Evolutionary conservation across 768 basidiomycete species (phyloP).

Genomic region (Boletellus emodensis): DNA sequence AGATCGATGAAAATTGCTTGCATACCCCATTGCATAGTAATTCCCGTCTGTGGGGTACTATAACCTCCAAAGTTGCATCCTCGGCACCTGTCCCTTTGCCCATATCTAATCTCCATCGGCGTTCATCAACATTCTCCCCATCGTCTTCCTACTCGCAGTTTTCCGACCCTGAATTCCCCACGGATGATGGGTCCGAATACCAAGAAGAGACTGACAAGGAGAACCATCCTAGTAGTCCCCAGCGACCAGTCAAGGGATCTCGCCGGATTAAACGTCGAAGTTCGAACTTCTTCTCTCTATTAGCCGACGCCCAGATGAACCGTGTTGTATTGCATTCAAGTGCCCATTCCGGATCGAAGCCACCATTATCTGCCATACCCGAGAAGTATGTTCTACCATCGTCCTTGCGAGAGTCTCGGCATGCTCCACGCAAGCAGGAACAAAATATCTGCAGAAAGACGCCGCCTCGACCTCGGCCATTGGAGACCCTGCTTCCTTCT

Average conservation of each 20-base stretch:
- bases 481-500: constrained; percentile 29
- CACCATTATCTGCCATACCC: constrained; percentile 11
- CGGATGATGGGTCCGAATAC: constrained; percentile 23
- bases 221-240: constrained; percentile 9
- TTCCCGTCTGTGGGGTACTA: neutral
- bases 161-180: constrained; percentile 12
- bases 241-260: constrained; percentile 3
- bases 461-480: neutral
- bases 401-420: constrained; percentile 5
- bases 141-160: constrained; percentile 7
- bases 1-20: constrained; percentile 2
- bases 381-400: constrained; percentile 11
- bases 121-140: constrained; percentile 6
- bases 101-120: neutral
- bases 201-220: constrained; percentile 22
- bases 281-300: constrained; percentile 36
- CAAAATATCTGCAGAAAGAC: constrained; percentile 4
- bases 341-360: neutral
- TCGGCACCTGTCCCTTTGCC: neutral
- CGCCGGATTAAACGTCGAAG: constrained; percentile 16
- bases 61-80: neutral
- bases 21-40: neutral
- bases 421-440: constrained; percentile 8
- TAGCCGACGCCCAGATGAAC: constrained; percentile 38
- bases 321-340: constrained; percentile 34